Conservation (phyloP, 371 early-diverging fungal genomes). For the Apophysomyces trapeziformis region DNA sequence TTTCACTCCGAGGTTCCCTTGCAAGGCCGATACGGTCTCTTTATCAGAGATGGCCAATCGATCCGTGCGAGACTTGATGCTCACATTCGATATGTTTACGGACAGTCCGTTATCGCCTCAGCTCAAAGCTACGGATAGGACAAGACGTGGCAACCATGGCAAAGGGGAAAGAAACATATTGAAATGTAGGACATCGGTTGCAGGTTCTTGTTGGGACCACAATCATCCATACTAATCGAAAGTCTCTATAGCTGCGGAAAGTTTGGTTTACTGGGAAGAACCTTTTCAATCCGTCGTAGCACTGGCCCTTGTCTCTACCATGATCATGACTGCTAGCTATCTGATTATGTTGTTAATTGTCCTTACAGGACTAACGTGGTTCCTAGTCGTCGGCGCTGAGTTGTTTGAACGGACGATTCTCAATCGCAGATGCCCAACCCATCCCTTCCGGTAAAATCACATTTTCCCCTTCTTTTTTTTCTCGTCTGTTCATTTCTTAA, state of each 20-base stretch:
- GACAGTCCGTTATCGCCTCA: neutral
- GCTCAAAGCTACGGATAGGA: neutral
- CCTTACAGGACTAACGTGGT: neutral
- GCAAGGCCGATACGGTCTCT: conserved; percentile 1
- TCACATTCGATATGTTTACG: conserved; percentile 6
- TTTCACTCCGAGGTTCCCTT: neutral
- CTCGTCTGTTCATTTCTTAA: neutral
- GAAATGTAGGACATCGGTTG: neutral
- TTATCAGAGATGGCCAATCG: neutral
- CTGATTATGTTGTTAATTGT: neutral
- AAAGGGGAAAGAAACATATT: neutral
- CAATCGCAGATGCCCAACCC: neutral
- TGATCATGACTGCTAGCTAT: conserved; percentile 3
- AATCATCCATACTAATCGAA: too few species aligned
- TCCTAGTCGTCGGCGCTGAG: neutral
- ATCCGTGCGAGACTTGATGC: conserved; percentile 2
- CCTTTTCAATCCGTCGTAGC: conserved; percentile 3
- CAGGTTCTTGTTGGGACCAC: too few species aligned
- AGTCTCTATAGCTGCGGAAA: neutral
- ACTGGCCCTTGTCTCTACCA: neutral
- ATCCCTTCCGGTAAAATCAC: neutral
- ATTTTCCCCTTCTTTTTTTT: too few species aligned
- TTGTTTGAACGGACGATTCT: conserved; percentile 4
- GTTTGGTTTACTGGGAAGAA: neutral
- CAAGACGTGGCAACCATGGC: neutral